Conservation (phyloP, 2,329 filamentous ascomycete species). For the Apiospora saccharicola region DNA sequence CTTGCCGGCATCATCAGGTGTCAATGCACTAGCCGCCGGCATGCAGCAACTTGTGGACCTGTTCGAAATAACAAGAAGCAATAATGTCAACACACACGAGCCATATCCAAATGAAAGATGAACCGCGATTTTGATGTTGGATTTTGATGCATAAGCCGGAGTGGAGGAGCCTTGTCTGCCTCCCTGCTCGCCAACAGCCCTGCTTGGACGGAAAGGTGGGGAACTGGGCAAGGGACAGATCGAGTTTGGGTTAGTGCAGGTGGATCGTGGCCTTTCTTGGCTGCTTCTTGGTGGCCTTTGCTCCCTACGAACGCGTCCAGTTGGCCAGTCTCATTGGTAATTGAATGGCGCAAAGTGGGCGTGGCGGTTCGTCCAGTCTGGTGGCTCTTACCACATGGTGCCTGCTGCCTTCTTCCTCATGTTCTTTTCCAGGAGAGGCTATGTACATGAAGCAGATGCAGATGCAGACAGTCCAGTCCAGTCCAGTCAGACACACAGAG, state of each 20-base stretch:
- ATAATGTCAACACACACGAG: neutral
- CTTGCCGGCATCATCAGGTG: neutral
- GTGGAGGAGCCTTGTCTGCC: neutral
- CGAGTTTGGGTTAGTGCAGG: neutral
- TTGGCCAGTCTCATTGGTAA: neutral
- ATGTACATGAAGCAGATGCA: neutral
- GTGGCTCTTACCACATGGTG: slow-evolving; percentile 15
- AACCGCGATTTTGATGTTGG: neutral
- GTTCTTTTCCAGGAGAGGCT: slow-evolving; percentile 19
- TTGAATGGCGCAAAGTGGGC: slow-evolving; percentile 11
- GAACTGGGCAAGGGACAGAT: neutral
- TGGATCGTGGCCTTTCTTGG: neutral
- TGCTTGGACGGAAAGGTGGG: neutral
- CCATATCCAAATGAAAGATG: neutral
- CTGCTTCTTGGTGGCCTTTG: neutral
- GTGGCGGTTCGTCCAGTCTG: slow-evolving; percentile 12
- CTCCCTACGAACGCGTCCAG: neutral
- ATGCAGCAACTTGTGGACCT: neutral
- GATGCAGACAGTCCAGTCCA: neutral
- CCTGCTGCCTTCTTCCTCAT: neutral
- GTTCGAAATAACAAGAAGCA: neutral
- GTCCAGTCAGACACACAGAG: too few species aligned
- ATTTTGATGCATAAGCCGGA: neutral
- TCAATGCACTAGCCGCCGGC: neutral
- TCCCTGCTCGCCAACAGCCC: neutral